Conservation (phyloP, 202 grass and related monocot species). For the Digitaria exilis region DNA sequence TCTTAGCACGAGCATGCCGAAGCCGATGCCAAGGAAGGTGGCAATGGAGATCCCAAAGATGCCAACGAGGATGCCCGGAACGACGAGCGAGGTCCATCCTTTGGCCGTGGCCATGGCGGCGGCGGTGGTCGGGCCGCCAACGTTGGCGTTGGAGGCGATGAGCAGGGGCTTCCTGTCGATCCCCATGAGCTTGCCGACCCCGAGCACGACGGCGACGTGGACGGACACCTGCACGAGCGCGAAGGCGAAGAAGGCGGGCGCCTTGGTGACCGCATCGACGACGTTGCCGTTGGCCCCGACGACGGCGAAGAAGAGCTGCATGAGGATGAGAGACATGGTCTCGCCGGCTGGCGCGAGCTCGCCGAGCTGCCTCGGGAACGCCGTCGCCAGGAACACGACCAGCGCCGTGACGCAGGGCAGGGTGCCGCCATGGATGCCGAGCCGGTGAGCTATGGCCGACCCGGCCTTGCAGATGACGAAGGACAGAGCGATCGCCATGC, state of each 20-base stretch:
- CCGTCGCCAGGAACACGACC: slow-evolving; percentile 68
- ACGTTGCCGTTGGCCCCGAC: slow-evolving; percentile 87
- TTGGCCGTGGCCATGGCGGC: slow-evolving; percentile 86
- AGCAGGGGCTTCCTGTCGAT: slow-evolving; percentile 69
- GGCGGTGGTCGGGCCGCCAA: slow-evolving; percentile 78
- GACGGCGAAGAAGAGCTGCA: slow-evolving; percentile 95
- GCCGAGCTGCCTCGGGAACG: slow-evolving; percentile 63
- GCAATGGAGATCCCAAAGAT: slow-evolving; percentile 83
- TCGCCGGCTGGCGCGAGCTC: slow-evolving; percentile 68
- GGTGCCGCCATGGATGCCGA: slow-evolving; percentile 60
- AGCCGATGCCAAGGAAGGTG: slow-evolving; percentile 80
- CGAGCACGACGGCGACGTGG: slow-evolving; percentile 73
- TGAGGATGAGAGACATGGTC: slow-evolving; percentile 80
- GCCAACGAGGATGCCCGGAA: slow-evolving; percentile 73
- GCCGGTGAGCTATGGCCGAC: slow-evolving; percentile 36
- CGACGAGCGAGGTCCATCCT: slow-evolving; percentile 76
- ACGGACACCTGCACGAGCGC: slow-evolving; percentile 70
- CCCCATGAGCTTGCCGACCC: slow-evolving; percentile 42
- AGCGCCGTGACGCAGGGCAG: slow-evolving; percentile 77
- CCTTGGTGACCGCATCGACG: slow-evolving; percentile 71
- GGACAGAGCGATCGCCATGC: slow-evolving; percentile 65
- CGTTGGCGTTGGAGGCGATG: slow-evolving; percentile 82
- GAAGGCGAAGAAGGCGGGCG: slow-evolving; percentile 71
- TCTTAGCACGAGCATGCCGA: slow-evolving; percentile 72
- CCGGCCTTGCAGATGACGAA: slow-evolving; percentile 80